Percentiles rank a stretch among this genome's conserved stretches.
Evolutionary conservation across 2,329 filamentous ascomycete species (phyloP).

Genomic region (Chaetomium olivaceum): DNA sequence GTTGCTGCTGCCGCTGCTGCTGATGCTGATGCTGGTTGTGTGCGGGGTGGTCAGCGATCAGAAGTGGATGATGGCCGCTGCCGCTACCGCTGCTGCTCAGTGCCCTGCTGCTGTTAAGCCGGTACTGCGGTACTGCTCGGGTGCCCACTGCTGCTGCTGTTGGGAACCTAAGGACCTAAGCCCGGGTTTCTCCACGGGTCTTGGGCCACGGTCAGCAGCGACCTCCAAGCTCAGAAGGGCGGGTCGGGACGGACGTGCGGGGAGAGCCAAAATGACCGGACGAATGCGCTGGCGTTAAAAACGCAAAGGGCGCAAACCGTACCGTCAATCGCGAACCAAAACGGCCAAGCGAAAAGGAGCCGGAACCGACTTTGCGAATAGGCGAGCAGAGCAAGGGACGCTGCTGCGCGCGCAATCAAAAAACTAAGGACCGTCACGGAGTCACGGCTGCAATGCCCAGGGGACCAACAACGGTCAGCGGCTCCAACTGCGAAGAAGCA

Average conservation of each 20-base stretch:
- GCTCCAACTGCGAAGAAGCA: constrained; percentile 13
- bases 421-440: not conserved
- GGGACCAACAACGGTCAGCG: constrained; percentile 14
- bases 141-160: not conserved
- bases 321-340: constrained; percentile 17
- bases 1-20: not conserved
- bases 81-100: not conserved
- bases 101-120: not conserved
- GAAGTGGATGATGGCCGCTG: not conserved
- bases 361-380: constrained; percentile 2
- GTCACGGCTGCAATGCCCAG: constrained; percentile 9
- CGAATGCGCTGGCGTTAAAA: not conserved
- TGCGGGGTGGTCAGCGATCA: not conserved
- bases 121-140: not conserved
- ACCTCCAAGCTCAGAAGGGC: not conserved
- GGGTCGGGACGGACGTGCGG: not conserved
- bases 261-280: not conserved
- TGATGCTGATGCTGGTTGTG: too few relatives aligned
- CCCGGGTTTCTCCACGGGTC: not conserved
- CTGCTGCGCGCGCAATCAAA: constrained; percentile 12
- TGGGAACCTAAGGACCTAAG: not conserved
- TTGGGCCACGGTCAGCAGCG: too few relatives aligned
- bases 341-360: constrained; percentile 15
- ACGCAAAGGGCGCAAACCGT: constrained; percentile 16
- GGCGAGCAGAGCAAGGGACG: not conserved